Base-by-base conservation (phyloP, 1,284 basidiomycete genomes). In the Apiotrichum akiyoshidainum region DNA sequence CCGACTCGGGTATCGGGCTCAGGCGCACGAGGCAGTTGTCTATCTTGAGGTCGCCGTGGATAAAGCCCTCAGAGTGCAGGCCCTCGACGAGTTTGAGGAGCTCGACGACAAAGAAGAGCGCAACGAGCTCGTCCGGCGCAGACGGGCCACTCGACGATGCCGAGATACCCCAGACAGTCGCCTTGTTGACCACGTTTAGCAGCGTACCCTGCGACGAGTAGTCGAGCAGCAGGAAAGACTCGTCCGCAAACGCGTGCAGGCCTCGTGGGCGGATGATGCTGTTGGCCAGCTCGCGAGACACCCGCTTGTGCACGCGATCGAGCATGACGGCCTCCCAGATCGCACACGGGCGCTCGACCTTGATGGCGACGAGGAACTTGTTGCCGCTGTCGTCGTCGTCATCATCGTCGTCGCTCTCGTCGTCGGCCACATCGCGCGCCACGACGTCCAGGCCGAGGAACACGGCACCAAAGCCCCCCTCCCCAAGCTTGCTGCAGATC, bases 1-100 rank as follows among this genome's bases (percentile, higher is more conserved):
- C 63, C 14, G 52, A 40, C 13, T 41, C 34, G 0, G 88, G 86
- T 3, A 89, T 84, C 52, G 91, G 87, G 13, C 92, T 89, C 33
- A 99, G 82, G 5, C 96, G 86, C 10, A 99, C 81, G 14, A 99
- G 83, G 74, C 94, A 97, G 78, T 99, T 99, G 80, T 99, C 96
- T 73, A 98, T 97, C 82, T 99, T 99, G 68, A 99, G 83, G 79
- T 99, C 96, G 45, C 96, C 95, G 70, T 99, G 96, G 66, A 99
- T 89, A 79, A 98, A 88, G 17, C 89, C 88, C 0, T 82, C 81
- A 11, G 75, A 62, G 75, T 99, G 96, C 74, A 98, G 83, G 22
- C 83, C 86, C 71, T 96, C 91, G 50, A 98, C 78, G 13, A 90
- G 79, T 21, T 87, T 87, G 52, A 98, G 79, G 19, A 99, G 84